Conservation (phyloP, 164 flowering plant species). For the Aristolochia californica region DNA sequence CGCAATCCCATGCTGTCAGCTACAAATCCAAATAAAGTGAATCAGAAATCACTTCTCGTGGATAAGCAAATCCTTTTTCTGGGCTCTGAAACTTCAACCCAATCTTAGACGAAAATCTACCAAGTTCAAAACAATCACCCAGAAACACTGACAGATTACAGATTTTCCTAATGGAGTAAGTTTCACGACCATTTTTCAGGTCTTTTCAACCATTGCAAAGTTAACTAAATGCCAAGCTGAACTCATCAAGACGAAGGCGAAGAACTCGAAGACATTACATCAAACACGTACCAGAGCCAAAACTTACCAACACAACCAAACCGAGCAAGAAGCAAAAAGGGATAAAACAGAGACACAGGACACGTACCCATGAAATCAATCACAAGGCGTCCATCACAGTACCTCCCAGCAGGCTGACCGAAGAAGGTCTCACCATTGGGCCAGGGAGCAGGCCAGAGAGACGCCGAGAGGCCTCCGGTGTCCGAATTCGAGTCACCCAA, state of each 20-base stretch:
- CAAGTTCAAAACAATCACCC: no score
- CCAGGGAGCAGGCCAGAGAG: slow-evolving; percentile 1
- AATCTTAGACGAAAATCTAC: no score
- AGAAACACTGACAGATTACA: no score
- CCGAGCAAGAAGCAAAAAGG: not conserved
- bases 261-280: not conserved
- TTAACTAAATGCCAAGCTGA: not conserved
- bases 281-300: not conserved
- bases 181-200: not conserved
- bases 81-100: not conserved
- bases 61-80: not conserved
- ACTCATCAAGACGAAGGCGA: not conserved
- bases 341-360: not conserved
- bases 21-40: slow-evolving; percentile 9
- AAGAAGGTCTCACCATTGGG: slow-evolving; percentile 1
- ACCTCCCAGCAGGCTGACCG: not conserved
- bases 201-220: not conserved
- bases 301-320: no score
- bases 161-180: no score
- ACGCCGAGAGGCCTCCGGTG: slow-evolving; percentile 1
- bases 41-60: not conserved
- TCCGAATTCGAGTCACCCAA: slow-evolving; percentile 1
- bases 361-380: not conserved
- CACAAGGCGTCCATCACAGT: not conserved
- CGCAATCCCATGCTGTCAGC: slow-evolving; percentile 43